A percentile compares a stretch with the other conserved stretches of the same genome.
These are phyloP conservation scores for Xanthoconium stramineum DNA, from an alignment of 768 basidiomycete genomes.

Conservation along the genomic window DNA sequence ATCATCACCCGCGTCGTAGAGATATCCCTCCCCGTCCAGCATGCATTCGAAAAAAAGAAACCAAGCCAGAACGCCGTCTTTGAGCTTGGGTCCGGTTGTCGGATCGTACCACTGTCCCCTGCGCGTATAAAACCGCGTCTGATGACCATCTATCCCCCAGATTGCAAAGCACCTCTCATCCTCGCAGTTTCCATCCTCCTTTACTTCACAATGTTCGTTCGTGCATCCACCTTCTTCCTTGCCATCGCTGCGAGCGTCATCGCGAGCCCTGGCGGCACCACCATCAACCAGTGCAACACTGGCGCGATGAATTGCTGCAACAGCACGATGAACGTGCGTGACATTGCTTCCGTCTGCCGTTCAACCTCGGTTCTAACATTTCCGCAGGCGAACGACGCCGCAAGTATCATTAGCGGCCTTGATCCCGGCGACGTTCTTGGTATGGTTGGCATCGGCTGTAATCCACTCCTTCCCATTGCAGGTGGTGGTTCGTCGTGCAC, in stretches of 20 bases:
- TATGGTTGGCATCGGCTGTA: neutral
- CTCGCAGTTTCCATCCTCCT: neutral
- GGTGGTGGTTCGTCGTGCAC: neutral
- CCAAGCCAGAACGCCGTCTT: constrained; percentile 16
- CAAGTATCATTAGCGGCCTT: neutral
- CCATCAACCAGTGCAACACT: constrained; percentile 10
- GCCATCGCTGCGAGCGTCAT: constrained; percentile 9
- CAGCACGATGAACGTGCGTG: neutral
- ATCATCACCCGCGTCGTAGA: neutral
- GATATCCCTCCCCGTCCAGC: neutral
- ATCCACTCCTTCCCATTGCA: neutral
- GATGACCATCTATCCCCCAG: neutral
- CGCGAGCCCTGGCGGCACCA: neutral
- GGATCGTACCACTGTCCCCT: constrained; percentile 6
- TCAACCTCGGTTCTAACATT: too few relatives aligned
- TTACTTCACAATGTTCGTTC: constrained; percentile 13
- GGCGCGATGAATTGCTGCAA: constrained; percentile 13
- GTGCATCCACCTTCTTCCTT: constrained; percentile 9
- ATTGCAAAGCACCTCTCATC: neutral
- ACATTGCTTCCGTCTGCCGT: neutral
- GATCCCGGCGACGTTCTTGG: neutral
- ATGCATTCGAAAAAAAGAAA: constrained; percentile 10
- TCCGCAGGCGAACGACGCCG: neutral
- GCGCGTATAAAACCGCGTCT: constrained; percentile 14
- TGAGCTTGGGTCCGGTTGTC: neutral